phyloP scores from a whole-genome alignment of 345 rosid genomes.

The Ceriops decandra region DNA sequence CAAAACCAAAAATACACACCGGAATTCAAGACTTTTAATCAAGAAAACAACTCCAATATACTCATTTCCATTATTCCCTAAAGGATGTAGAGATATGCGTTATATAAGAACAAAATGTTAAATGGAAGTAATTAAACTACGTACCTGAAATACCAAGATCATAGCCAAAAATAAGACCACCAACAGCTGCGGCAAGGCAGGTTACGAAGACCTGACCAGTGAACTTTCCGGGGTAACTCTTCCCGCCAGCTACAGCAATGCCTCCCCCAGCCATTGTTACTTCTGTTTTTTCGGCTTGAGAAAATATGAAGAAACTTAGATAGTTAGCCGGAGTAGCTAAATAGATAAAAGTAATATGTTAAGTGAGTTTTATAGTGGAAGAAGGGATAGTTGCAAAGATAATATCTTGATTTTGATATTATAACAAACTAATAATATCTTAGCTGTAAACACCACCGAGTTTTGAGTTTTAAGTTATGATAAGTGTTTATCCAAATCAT shows the following conservation, averaged over 20 bases:
- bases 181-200: constrained; percentile 32
- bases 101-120: too few relatives aligned
- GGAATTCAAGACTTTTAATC: too few relatives aligned
- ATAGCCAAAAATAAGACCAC: constrained; percentile 42
- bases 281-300: neutral
- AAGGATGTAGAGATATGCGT: too few relatives aligned
- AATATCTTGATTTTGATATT: neutral
- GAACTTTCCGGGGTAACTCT: constrained; percentile 30
- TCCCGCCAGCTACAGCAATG: constrained; percentile 12
- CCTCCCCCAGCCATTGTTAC: constrained; percentile 37
- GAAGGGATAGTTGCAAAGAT: neutral
- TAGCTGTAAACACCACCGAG: too few relatives aligned
- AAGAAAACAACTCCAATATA: too few relatives aligned
- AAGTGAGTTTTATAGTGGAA: neutral
- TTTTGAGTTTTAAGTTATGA: too few relatives aligned
- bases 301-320: neutral
- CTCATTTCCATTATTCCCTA: too few relatives aligned
- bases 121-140: neutral
- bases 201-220: constrained; percentile 24
- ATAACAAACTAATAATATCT: too few relatives aligned
- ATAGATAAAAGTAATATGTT: too few relatives aligned
- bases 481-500: too few relatives aligned
- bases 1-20: too few relatives aligned
- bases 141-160: constrained; percentile 51
- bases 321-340: too few relatives aligned